Percentiles rank a stretch among this genome's conserved stretches.
Evolutionary conservation across 805 yeast species (phyloP).

Genomic region (Candida piceae): DNA sequence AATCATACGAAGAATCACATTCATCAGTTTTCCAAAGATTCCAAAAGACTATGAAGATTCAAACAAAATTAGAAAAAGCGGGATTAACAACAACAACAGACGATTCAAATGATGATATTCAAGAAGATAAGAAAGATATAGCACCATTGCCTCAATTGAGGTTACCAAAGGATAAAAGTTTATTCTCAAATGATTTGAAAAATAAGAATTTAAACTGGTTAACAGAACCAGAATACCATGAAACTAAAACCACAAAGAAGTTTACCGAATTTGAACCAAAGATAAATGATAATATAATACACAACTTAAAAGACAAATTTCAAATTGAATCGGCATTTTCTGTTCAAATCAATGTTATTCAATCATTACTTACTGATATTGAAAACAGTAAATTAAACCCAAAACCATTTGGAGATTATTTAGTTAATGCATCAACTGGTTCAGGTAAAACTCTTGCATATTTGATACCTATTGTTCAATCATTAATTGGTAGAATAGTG

Average conservation of each 20-base stretch:
- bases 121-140: slow-evolving; percentile 37
- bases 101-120: slow-evolving; percentile 19
- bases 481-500: slow-evolving; percentile 55
- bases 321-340: slow-evolving; percentile 62
- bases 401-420: slow-evolving; percentile 62
- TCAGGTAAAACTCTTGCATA: slow-evolving; percentile 94
- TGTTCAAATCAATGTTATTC: slow-evolving; percentile 66
- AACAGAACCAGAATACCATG: slow-evolving; percentile 53
- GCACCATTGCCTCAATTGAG: slow-evolving; percentile 85
- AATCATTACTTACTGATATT: slow-evolving; percentile 41
- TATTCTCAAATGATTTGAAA: slow-evolving; percentile 30
- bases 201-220: slow-evolving; percentile 57
- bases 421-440: slow-evolving; percentile 94
- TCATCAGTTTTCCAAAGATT: slow-evolving; percentile 50
- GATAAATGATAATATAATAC: slow-evolving; percentile 37
- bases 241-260: slow-evolving; percentile 40
- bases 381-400: slow-evolving; percentile 40
- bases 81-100: slow-evolving; percentile 12
- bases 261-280: slow-evolving; percentile 43
- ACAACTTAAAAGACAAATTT: slow-evolving; percentile 39
- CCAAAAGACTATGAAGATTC: slow-evolving; percentile 34
- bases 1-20: slow-evolving; percentile 34
- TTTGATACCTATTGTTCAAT: slow-evolving; percentile 74
- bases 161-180: slow-evolving; percentile 47
- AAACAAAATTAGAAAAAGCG: slow-evolving; percentile 13